A percentile compares a stretch with the other conserved stretches of the same genome.
Conservation (phyloP, 345 rosid species). For the Gossypioides kirkii region DNA sequence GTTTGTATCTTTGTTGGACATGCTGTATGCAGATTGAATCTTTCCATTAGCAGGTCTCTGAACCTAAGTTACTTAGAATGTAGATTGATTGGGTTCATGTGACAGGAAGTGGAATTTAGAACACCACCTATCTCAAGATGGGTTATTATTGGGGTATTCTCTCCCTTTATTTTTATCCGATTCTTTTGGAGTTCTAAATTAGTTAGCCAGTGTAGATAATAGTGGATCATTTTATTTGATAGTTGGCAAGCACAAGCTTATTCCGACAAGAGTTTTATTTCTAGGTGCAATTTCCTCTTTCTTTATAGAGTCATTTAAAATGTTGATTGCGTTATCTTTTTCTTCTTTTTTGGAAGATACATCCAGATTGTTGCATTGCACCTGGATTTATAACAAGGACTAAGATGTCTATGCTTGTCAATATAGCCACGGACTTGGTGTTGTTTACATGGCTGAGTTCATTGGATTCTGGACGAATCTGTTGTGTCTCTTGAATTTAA, state of each 20-base stretch:
- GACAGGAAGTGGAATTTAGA: background rate
- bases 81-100: background rate
- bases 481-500: background rate
- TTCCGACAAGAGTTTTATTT: background rate
- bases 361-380: background rate
- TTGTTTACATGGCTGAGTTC: background rate
- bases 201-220: background rate
- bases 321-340: background rate
- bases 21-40: background rate
- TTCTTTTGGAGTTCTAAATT: background rate
- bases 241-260: background rate
- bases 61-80: background rate
- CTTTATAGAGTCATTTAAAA: background rate
- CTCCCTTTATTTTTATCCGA: background rate
- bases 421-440: background rate
- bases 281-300: background rate
- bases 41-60: background rate
- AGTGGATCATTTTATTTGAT: background rate
- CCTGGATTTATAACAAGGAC: background rate
- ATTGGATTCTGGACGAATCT: background rate
- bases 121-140: background rate
- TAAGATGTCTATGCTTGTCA: background rate
- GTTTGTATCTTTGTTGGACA: no score
- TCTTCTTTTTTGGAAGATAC: background rate
- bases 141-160: background rate